Conservation (phyloP, 306 rosid genomes). For the Rosa lucieae region DNA sequence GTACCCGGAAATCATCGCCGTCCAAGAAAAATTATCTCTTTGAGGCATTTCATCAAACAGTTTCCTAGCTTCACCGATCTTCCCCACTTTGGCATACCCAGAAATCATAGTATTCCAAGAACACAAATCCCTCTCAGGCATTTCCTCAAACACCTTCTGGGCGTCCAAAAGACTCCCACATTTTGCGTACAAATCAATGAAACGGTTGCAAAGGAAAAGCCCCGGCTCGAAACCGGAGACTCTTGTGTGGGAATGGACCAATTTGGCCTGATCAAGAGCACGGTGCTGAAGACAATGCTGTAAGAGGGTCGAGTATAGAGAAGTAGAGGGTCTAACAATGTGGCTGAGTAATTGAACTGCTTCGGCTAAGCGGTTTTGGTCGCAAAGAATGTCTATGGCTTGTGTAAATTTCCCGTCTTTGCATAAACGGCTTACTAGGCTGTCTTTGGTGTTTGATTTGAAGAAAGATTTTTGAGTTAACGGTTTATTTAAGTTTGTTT, state of each 20-base stretch:
- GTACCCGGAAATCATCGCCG: constrained; percentile 51
- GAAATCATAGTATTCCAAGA: constrained; percentile 70
- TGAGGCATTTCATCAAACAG: constrained; percentile 63
- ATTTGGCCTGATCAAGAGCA: constrained; percentile 49
- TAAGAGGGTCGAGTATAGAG: constrained; percentile 46
- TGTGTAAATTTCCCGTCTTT: constrained; percentile 36
- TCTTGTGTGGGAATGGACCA: constrained; percentile 55
- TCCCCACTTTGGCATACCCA: constrained; percentile 51
- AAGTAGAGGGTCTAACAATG: constrained; percentile 40
- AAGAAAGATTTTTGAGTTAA: constrained; percentile 4
- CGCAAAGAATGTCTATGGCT: constrained; percentile 46
- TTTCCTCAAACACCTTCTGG: constrained; percentile 53
- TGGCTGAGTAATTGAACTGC: constrained; percentile 45
- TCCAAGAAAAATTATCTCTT: constrained; percentile 71
- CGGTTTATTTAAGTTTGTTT: constrained; percentile 8
- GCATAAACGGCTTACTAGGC: constrained; percentile 33
- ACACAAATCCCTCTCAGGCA: constrained; percentile 58
- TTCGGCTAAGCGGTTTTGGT: constrained; percentile 47
- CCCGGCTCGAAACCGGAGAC: constrained; percentile 53
- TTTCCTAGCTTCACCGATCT: constrained; percentile 46
- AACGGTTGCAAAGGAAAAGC: constrained; percentile 46
- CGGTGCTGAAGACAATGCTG: constrained; percentile 47
- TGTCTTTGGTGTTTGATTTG: constrained; percentile 35
- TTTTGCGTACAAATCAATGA: constrained; percentile 49
- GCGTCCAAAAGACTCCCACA: constrained; percentile 61